phyloP scores from a whole-genome alignment of 345 rosid species.

The Corymbia maculata region DNA sequence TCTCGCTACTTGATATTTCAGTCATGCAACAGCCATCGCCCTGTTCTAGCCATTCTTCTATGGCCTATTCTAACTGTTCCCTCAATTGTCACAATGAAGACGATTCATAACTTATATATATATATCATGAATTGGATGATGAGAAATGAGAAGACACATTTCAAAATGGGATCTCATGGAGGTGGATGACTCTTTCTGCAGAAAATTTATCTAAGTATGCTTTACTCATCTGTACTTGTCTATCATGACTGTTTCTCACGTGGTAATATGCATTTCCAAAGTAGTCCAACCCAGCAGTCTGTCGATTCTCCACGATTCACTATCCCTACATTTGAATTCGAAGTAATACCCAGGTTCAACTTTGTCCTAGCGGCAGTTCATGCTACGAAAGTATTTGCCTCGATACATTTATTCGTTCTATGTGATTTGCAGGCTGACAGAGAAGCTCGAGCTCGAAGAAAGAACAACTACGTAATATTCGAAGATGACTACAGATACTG shows the following conservation, averaged over 20 bases:
- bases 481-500: slow-evolving; percentile 78
- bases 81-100: not conserved
- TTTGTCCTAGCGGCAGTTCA: not conserved
- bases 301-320: not conserved
- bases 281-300: not conserved
- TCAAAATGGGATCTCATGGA: not conserved
- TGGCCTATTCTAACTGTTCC: not conserved
- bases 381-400: not conserved
- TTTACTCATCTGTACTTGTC: not conserved
- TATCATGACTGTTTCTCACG: not conserved
- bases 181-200: not conserved
- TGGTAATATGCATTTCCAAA: not conserved
- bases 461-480: slow-evolving; percentile 56
- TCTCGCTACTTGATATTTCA: not conserved
- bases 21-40: not conserved
- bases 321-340: not conserved
- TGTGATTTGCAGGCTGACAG: slow-evolving; percentile 47
- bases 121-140: not conserved
- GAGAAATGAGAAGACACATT: not conserved
- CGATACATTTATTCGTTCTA: not conserved
- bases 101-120: not conserved
- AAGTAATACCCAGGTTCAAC: not conserved
- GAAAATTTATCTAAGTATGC: not conserved
- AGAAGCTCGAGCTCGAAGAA: slow-evolving; percentile 52
- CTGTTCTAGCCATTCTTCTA: not conserved